Base-by-base conservation (phyloP, 2,329 filamentous ascomycete species). In the Cladosporium velox region DNA sequence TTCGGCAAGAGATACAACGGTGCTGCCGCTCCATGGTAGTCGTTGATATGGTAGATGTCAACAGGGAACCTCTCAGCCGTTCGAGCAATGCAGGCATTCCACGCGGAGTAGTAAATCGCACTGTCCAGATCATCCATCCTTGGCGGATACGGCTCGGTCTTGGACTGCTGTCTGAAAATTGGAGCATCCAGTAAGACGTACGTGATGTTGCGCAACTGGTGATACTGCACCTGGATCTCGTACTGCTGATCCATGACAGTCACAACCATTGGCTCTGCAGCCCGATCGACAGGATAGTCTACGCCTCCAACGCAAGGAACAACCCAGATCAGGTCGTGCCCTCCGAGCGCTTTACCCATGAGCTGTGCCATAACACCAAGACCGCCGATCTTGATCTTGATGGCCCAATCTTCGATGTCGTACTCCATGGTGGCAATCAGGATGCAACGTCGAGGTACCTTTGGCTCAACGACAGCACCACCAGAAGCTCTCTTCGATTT, bases 351-450 rank as follows among this genome's bases (percentile, higher is more conserved):
- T 72, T 88, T 88, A 18, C 86, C 86, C 88, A 90, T 90, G 1
- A 90, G 78, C 70, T 88, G 86, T 38, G 88, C 87, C 88, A 90
- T 90, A 67, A 90, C 88, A 74, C 88, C 88, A 4, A 90, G 80
- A 67, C 88, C 88, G 66, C 88, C 88, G 57, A 90, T 90, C 77
- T 90, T 90, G 77, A 90, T 88, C 76, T 89, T 90, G 77, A 90
- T 88, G 3, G 77, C 82, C 86, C 88, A 90, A 72, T 90, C 88
- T 65, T 88, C 86, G 67, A 90, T 90, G 68, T 90, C 87, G 76
- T 90, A 90, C 75, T 90, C 88, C 86, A 90, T 89, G 8, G 88
- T 90, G 14, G 87, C 88, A 64, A 90, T 88, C 26, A 90, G 81
- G 2, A 89, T 84, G 34, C 83, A 89, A n/a, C 85, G 79, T 35